Percentiles rank a stretch among this genome's conserved stretches.
Conservation (phyloP, 495 filamentous ascomycete species). For the Neurospora sp. region DNA sequence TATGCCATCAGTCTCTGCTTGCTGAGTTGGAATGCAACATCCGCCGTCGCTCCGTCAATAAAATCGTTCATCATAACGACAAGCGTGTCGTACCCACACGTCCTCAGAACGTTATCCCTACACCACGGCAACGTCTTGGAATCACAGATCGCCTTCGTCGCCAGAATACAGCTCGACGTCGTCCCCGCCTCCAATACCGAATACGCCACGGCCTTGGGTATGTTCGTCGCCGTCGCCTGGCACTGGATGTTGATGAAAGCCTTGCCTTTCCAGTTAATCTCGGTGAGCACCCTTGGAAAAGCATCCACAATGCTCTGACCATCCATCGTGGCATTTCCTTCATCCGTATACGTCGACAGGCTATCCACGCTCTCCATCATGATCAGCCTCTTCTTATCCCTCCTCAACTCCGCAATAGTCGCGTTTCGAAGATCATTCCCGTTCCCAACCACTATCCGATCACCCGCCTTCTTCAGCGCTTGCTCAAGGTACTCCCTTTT, state of each 20-base stretch:
- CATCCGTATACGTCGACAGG: slow-evolving; percentile 42
- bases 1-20: slow-evolving; percentile 22
- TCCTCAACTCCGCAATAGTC: slow-evolving; percentile 32
- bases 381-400: slow-evolving; percentile 36
- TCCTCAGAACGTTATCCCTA: slow-evolving; percentile 26
- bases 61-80: slow-evolving; percentile 48
- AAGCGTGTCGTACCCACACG: slow-evolving; percentile 25
- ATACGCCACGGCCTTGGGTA: slow-evolving; percentile 35
- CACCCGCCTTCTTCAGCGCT: slow-evolving; percentile 21
- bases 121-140: slow-evolving; percentile 41
- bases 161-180: slow-evolving; percentile 33
- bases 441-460: slow-evolving; percentile 20
- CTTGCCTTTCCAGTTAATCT: slow-evolving; percentile 25
- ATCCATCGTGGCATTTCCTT: slow-evolving; percentile 39
- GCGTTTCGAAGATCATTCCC: slow-evolving; percentile 25
- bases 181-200: slow-evolving; percentile 34
- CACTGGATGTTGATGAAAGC: slow-evolving; percentile 43
- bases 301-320: slow-evolving; percentile 36
- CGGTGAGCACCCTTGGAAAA: slow-evolving; percentile 27
- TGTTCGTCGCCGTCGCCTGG: slow-evolving; percentile 45
- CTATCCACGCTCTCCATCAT: slow-evolving; percentile 33
- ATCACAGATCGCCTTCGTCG: slow-evolving; percentile 43
- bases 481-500: slow-evolving; percentile 29
- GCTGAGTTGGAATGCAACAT: slow-evolving; percentile 37
- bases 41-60: slow-evolving; percentile 42